Evolutionary conservation across 2,329 filamentous ascomycete species (phyloP), one percentile per base, ranked within the genome.

Genomic region (Hypoxylon sp.): DNA sequence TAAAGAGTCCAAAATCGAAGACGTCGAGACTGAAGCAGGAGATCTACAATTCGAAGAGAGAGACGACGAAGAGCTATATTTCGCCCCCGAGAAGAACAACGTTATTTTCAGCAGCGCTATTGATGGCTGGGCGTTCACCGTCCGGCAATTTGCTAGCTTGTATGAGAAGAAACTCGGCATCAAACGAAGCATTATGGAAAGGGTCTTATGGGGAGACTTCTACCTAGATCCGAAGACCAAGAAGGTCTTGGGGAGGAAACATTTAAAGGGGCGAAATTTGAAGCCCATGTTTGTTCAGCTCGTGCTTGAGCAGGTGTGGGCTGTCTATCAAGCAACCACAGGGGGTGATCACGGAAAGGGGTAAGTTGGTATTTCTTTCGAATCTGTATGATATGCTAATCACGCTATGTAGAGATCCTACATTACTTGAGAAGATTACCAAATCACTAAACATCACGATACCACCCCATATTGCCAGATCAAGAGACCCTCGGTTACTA

Each of bases 241-340:
- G 77, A 92, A 97, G 74, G 90, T 99, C 0, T 82, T 99, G 5
- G 91, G 90, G 0, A 87, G 89, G 26, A 98, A 97, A 78, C 95
- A 99, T 80, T 82, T 99, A 52, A 98, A 97, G 75, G 95, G 95
- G 3, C 86, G 95, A 48, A 87, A 90, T 62, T 80, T 99, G 65
- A 99, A 98, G 79, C 95, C 95, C 7, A 93, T 99, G 86, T 99
- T 99, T 77, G 95, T 98, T 13, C 95, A 98, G 76, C 83, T 99
- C 51, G 95, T 99, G 6, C 84, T 99, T 56, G 95, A 98, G 70
- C 94, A 93, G 63, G 90, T 99, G 57, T 99, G 95, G 95, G 93
- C 94, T 24, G 92, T 95, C 8, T 99, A 99, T 75, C 88, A 94
- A 71, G 94, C 94, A 43, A 97, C 94, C 0, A 91, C 88, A 3